These are phyloP conservation scores for Boletus barrowsii DNA, from an alignment of 768 basidiomycete species.

Conservation along the genomic window DNA sequence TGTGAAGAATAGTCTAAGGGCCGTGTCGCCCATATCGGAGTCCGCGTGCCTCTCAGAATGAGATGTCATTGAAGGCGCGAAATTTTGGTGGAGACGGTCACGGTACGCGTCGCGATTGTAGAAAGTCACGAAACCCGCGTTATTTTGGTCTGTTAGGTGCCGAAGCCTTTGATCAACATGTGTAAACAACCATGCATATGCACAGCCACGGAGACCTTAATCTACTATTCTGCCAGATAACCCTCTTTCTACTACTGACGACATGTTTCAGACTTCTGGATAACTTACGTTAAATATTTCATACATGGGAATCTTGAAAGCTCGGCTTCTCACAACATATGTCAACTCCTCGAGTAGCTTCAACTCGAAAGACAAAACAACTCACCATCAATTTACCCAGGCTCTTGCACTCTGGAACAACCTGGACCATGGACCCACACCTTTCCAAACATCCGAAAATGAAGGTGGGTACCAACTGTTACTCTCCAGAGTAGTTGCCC, in stretches of 20 bases:
- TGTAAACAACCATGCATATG: conserved; percentile 1
- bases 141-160: conserved; percentile 26
- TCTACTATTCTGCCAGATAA: too few relatives aligned
- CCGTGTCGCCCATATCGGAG: conserved; percentile 14
- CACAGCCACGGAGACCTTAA: too few relatives aligned
- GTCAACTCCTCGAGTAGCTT: conserved; percentile 27
- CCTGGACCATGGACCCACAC: conserved; percentile 90
- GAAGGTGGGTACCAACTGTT: conserved; percentile 88
- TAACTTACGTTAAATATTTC: conserved; percentile 5
- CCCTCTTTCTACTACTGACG: not conserved
- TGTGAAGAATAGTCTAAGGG: conserved; percentile 61
- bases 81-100: not conserved
- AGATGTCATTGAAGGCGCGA: not conserved
- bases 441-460: conserved; percentile 59
- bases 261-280: not conserved
- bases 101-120: conserved; percentile 4
- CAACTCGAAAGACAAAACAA: not conserved
- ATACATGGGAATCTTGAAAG: not conserved
- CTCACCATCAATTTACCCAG: conserved; percentile 45
- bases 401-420: conserved; percentile 88
- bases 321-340: not conserved
- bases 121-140: conserved; percentile 10
- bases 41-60: not conserved
- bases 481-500: conserved; percentile 72
- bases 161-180: conserved; percentile 1